Percentiles rank a stretch among this genome's conserved stretches.
Conservation (phyloP, 208 protist genomes). For the Crithidia expoeki region DNA sequence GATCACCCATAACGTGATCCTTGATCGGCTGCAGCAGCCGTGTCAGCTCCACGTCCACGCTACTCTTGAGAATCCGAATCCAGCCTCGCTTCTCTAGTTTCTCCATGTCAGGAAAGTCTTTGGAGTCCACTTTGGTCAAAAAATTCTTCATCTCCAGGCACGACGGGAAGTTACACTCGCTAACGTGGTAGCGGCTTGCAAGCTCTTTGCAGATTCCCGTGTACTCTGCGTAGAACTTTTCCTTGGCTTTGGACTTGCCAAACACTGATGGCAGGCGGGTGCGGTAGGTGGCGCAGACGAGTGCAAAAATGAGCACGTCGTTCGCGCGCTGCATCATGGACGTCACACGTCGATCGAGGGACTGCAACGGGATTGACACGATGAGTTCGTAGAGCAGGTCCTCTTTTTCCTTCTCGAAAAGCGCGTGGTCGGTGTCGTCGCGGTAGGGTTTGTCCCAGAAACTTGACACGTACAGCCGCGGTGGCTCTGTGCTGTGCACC, state of each 20-base stretch:
- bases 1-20: slow-evolving; percentile 51
- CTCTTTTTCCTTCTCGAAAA: slow-evolving; percentile 89
- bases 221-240: slow-evolving; percentile 62
- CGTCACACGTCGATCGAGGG: slow-evolving; percentile 92
- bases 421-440: slow-evolving; percentile 66
- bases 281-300: slow-evolving; percentile 70
- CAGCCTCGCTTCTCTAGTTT: slow-evolving; percentile 63
- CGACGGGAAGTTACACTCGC: slow-evolving; percentile 54
- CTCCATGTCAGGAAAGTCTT: slow-evolving; percentile 59
- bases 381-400: slow-evolving; percentile 90
- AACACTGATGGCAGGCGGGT: slow-evolving; percentile 78
- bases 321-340: slow-evolving; percentile 80
- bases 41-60: slow-evolving; percentile 72
- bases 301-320: slow-evolving; percentile 83
- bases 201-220: slow-evolving; percentile 52
- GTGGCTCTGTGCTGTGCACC: slow-evolving; percentile 94
- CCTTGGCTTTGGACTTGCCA: slow-evolving; percentile 82
- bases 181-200: slow-evolving; percentile 56
- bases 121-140: slow-evolving; percentile 41
- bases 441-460: slow-evolving; percentile 96
- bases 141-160: slow-evolving; percentile 42
- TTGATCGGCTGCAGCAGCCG: slow-evolving; percentile 76
- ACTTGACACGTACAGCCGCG: slow-evolving; percentile 96
- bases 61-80: slow-evolving; percentile 49
- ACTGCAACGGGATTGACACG: slow-evolving; percentile 83